These are phyloP conservation scores for Zygoascus biomembranicola DNA, from an alignment of 805 yeast species.

Conservation along the genomic window DNA sequence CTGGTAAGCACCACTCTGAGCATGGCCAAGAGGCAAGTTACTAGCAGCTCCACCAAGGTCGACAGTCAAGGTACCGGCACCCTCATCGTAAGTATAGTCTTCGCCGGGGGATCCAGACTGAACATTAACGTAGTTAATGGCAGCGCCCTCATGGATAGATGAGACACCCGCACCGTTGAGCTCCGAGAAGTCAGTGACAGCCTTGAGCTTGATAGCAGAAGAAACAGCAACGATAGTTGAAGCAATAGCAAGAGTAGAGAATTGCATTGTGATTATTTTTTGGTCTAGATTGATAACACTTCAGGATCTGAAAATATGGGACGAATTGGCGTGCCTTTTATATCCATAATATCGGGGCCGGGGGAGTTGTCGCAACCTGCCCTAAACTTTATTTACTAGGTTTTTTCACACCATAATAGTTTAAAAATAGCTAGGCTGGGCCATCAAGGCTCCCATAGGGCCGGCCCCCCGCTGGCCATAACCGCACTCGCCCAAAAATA, in stretches of 20 bases:
- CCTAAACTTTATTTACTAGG: too few relatives aligned
- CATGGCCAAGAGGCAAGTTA: not conserved
- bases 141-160: slow-evolving; percentile 39
- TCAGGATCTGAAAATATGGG: too few relatives aligned
- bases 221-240: slow-evolving; percentile 17
- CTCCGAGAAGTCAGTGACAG: slow-evolving; percentile 10
- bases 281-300: too few relatives aligned
- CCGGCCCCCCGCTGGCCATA: too few relatives aligned
- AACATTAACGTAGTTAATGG: slow-evolving; percentile 33
- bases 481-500: too few relatives aligned
- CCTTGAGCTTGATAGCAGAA: slow-evolving; percentile 3
- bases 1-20: not conserved
- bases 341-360: too few relatives aligned
- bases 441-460: too few relatives aligned
- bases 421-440: too few relatives aligned
- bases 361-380: too few relatives aligned
- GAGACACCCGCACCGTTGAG: slow-evolving; percentile 25
- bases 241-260: slow-evolving; percentile 1
- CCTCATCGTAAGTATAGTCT: slow-evolving; percentile 11
- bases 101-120: slow-evolving; percentile 22
- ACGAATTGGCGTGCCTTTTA: too few relatives aligned
- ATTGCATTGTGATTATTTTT: too few relatives aligned
- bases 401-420: too few relatives aligned
- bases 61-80: not conserved
- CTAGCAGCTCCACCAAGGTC: not conserved